These are phyloP conservation scores for Margaritispora aquatica DNA, from an alignment of 495 filamentous ascomycete genomes.

Conservation along the genomic window DNA sequence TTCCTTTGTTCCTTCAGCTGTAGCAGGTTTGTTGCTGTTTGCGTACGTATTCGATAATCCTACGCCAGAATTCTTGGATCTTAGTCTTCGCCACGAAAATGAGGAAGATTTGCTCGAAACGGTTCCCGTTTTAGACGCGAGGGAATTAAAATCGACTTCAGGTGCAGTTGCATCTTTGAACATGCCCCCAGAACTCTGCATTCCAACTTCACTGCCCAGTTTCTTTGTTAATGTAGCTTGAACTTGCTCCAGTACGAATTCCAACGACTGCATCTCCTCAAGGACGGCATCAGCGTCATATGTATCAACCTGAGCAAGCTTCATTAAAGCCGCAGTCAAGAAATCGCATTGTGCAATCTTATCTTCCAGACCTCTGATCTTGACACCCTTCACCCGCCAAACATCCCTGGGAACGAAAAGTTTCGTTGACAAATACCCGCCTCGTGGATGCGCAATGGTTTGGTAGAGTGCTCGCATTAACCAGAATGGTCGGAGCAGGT, in stretches of 20 bases:
- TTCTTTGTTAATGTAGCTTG: constrained; percentile 72
- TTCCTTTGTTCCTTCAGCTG: constrained; percentile 43
- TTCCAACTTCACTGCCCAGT: constrained; percentile 84
- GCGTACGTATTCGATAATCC: constrained; percentile 41
- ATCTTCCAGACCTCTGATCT: constrained; percentile 83
- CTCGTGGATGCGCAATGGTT: constrained; percentile 83
- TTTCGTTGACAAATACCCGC: constrained; percentile 84
- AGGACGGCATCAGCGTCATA: constrained; percentile 85
- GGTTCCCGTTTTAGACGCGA: constrained; percentile 47
- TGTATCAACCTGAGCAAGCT: constrained; percentile 75
- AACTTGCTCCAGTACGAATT: constrained; percentile 79
- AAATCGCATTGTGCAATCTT: constrained; percentile 93
- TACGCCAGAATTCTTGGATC: constrained; percentile 77
- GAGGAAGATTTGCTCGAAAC: constrained; percentile 60
- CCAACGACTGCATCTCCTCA: constrained; percentile 93
- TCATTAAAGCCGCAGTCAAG: constrained; percentile 82
- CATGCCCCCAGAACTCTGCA: constrained; percentile 58
- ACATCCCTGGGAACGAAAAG: constrained; percentile 89
- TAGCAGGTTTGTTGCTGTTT: constrained; percentile 16
- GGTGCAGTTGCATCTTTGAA: constrained; percentile 56
- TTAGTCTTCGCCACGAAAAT: constrained; percentile 78
- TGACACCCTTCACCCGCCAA: constrained; percentile 91
- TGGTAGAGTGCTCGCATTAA: constrained; percentile 90
- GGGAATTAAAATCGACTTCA: constrained; percentile 33
- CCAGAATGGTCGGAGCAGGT: constrained; percentile 89